Percentiles rank a stretch among this genome's conserved stretches.
Evolutionary conservation across 2,329 filamentous ascomycete species (phyloP).

Genomic region (Leptodontidium sp.): DNA sequence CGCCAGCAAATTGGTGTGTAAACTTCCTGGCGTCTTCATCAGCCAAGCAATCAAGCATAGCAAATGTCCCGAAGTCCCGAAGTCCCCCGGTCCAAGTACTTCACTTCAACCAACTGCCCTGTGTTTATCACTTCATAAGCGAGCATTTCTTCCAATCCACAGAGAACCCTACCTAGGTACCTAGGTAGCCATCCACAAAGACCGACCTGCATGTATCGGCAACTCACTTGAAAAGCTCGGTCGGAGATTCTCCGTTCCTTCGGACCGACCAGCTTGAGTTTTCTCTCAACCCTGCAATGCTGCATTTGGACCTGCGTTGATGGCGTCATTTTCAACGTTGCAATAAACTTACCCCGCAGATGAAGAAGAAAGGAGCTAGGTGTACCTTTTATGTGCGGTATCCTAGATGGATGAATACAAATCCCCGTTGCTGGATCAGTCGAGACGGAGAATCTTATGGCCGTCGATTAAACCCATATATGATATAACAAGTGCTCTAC

Average conservation of each 20-base stretch:
- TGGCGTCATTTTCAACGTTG: slow-evolving; percentile 1
- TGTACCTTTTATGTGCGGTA: too few relatives aligned
- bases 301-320: slow-evolving; percentile 1
- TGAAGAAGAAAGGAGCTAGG: background rate
- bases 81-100: too few relatives aligned
- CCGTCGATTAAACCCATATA: background rate
- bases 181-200: too few relatives aligned
- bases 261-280: background rate
- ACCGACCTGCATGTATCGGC: too few relatives aligned
- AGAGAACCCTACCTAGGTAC: too few relatives aligned
- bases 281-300: slow-evolving; percentile 6
- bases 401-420: background rate
- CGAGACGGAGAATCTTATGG: background rate
- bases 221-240: background rate
- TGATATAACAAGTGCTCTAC: background rate
- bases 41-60: too few relatives aligned
- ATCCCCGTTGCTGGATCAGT: background rate
- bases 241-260: slow-evolving; percentile 6
- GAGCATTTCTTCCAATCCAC: too few relatives aligned
- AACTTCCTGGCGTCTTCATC: too few relatives aligned
- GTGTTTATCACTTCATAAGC: too few relatives aligned
- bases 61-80: too few relatives aligned
- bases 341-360: slow-evolving; percentile 9
- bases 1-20: too few relatives aligned
- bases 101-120: too few relatives aligned